Evolutionary conservation across 352 stramenopile genomes (phyloP).

Genomic region (Phytophthora vignae): DNA sequence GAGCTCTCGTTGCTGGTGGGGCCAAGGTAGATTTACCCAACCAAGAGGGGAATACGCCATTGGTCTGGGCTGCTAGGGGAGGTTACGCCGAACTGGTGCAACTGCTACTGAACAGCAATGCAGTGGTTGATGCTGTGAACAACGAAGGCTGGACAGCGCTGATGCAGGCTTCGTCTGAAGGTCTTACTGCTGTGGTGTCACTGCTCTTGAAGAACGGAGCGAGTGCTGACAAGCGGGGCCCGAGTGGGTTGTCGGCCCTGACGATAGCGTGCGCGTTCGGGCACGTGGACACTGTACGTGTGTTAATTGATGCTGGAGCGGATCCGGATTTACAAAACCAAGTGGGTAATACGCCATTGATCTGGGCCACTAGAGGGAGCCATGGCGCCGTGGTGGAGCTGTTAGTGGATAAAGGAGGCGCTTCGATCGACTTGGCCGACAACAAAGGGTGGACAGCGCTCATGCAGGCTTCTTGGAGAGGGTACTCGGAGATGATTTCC

Average conservation of each 20-base stretch:
- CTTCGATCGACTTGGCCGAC: too few relatives aligned
- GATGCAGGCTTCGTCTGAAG: background rate
- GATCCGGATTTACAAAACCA: too few relatives aligned
- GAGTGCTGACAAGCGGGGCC: too few relatives aligned
- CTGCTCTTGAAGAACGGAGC: background rate
- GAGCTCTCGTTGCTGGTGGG: background rate
- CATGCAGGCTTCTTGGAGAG: background rate
- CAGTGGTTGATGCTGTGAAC: background rate
- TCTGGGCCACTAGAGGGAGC: too few relatives aligned
- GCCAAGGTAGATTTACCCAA: background rate
- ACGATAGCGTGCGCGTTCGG: too few relatives aligned
- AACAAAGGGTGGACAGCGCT: too few relatives aligned
- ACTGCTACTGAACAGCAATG: background rate
- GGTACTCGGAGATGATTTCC: background rate
- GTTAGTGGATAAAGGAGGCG: too few relatives aligned
- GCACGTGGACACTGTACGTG: too few relatives aligned
- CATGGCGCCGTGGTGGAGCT: too few relatives aligned
- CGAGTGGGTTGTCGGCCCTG: too few relatives aligned
- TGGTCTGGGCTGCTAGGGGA: background rate
- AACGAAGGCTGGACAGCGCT: background rate
- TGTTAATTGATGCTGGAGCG: too few relatives aligned
- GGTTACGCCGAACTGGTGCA: background rate
- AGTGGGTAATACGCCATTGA: too few relatives aligned
- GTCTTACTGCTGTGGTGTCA: background rate
- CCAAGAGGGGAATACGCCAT: background rate